phyloP scores from a whole-genome alignment of 2,329 filamentous ascomycete genomes.

The Parastagonospora nodorum region DNA sequence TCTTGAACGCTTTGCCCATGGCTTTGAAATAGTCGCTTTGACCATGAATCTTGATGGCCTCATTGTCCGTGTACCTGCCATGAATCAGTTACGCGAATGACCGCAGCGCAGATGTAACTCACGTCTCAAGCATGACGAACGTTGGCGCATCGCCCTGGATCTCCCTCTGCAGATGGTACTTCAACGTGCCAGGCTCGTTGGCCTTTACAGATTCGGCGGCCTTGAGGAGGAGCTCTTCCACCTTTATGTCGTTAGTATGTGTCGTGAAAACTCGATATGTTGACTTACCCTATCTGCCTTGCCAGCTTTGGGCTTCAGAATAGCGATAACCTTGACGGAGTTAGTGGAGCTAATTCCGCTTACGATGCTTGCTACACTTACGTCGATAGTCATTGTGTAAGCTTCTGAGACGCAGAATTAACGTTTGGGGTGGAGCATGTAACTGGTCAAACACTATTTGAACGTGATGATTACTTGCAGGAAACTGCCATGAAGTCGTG shows the following conservation, averaged over 20 bases:
- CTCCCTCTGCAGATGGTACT: conserved; percentile 40
- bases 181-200: conserved; percentile 41
- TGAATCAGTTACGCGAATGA: not conserved
- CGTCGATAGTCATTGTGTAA: conserved; percentile 1
- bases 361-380: not conserved
- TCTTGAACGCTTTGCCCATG: conserved; percentile 28
- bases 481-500: not conserved
- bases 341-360: not conserved
- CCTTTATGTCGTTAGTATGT: conserved; percentile 15
- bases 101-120: not conserved
- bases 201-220: conserved; percentile 33
- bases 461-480: not conserved
- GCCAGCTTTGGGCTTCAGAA: conserved; percentile 37
- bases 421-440: not conserved
- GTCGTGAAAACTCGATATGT: not conserved
- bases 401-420: not conserved
- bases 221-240: conserved; percentile 34
- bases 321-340: conserved; percentile 35
- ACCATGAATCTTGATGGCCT: conserved; percentile 31
- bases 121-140: conserved; percentile 44
- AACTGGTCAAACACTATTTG: not conserved
- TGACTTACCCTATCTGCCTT: conserved; percentile 36
- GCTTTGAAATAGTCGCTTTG: conserved; percentile 29
- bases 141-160: conserved; percentile 30
- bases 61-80: conserved; percentile 38